Percentiles rank a stretch among this genome's conserved stretches.
These are phyloP conservation scores for Vachellia collinsii DNA, from an alignment of 306 rosid species.

Conservation along the genomic window DNA sequence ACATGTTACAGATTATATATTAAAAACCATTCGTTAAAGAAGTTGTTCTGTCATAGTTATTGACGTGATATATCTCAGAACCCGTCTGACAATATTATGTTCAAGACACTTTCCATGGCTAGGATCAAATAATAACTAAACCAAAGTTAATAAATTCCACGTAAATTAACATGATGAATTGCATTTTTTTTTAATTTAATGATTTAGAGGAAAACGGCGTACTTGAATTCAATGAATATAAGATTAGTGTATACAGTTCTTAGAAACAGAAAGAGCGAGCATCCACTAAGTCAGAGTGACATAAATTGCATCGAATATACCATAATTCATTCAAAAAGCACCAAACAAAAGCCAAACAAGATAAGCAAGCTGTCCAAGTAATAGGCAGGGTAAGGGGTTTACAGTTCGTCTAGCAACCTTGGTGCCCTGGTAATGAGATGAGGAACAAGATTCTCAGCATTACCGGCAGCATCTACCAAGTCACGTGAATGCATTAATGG, in stretches of 20 bases:
- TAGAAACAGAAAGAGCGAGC: not conserved
- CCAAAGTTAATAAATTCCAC: not conserved
- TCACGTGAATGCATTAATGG: constrained; percentile 35
- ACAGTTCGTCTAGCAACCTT: not conserved
- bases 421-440: constrained; percentile 10
- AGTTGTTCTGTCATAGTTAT: not conserved
- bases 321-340: not conserved
- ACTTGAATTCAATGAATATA: not conserved
- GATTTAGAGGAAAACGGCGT: not conserved
- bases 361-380: not conserved
- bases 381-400: not conserved
- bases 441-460: constrained; percentile 31
- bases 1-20: not conserved
- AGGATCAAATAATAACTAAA: not conserved
- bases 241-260: not conserved
- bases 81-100: not conserved
- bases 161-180: not conserved
- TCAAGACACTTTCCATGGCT: not conserved
- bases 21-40: not conserved
- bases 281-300: not conserved
- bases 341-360: not conserved
- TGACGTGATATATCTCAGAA: not conserved
- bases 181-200: too few species aligned
- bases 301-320: not conserved
- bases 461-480: constrained; percentile 23